phyloP scores from a whole-genome alignment of 768 basidiomycete species.

The Phaeolepiota aurea region DNA sequence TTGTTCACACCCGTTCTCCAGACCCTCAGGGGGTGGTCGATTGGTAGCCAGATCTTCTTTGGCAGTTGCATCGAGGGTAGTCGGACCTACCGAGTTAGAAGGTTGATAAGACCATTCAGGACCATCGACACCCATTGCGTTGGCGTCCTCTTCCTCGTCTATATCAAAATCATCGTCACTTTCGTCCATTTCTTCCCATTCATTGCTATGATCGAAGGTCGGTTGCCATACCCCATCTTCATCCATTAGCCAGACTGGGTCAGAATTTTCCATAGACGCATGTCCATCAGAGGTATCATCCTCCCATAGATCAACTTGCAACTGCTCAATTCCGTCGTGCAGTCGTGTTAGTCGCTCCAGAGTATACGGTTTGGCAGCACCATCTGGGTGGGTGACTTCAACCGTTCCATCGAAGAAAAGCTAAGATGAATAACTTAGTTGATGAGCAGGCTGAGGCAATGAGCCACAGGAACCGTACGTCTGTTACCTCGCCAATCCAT shows the following conservation, averaged over 20 bases:
- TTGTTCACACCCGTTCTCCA: no score
- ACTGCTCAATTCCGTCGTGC: constrained; percentile 75
- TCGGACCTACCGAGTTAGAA: no score
- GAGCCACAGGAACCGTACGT: constrained; percentile 31
- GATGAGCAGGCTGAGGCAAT: constrained; percentile 7
- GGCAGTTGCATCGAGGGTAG: no score
- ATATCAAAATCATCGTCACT: constrained; percentile 16
- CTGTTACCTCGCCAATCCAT: constrained; percentile 87
- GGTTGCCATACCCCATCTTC: constrained; percentile 39
- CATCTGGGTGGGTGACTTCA: constrained; percentile 64
- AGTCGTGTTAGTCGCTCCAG: constrained; percentile 66
- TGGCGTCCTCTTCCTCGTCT: constrained; percentile 11
- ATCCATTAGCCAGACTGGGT: constrained; percentile 32
- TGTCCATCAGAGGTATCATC: constrained; percentile 38
- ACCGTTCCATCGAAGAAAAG: constrained; percentile 69
- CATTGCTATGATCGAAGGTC: constrained; percentile 28
- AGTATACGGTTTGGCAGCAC: constrained; percentile 38
- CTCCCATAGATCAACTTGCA: constrained; percentile 61
- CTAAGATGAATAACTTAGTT: constrained; percentile 24
- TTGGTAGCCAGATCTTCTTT: no score
- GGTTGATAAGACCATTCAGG: not conserved
- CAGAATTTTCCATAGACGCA: constrained; percentile 32
- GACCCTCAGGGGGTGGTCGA: no score
- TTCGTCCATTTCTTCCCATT: constrained; percentile 28
- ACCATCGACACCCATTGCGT: constrained; percentile 11